Percentiles rank a stretch among this genome's conserved stretches.
Conservation (phyloP, 345 rosid genomes). For the Clarkia xantiana region DNA sequence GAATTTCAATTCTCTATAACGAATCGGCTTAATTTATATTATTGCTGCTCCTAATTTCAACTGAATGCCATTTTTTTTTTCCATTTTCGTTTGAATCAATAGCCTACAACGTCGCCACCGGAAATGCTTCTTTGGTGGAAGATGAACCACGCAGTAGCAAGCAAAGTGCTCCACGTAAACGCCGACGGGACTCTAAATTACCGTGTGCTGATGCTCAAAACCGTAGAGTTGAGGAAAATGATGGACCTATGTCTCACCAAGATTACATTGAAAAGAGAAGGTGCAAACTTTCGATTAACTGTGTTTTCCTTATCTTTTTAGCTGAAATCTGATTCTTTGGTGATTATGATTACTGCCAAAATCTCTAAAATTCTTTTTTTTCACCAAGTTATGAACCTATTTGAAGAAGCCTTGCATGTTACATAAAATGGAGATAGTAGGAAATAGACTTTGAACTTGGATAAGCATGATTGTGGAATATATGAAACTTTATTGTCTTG, state of each 20-base stretch:
- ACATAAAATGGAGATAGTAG: too few species aligned
- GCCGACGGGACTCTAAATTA: constrained; percentile 15
- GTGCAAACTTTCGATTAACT: constrained; percentile 9
- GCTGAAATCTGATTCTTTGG: too few species aligned
- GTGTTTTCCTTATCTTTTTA: constrained; percentile 2
- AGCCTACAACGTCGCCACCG: constrained; percentile 52
- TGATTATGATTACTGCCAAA: too few species aligned
- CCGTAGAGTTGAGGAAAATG: constrained; percentile 14
- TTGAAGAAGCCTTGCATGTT: too few species aligned
- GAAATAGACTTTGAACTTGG: too few species aligned
- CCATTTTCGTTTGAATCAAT: neutral
- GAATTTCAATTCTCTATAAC: too few species aligned
- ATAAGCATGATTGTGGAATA: too few species aligned
- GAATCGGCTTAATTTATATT: neutral
- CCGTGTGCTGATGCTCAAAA: constrained; percentile 8
- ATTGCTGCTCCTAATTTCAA: neutral
- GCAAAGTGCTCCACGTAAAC: constrained; percentile 14
- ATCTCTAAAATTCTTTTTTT: too few species aligned
- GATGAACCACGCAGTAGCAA: constrained; percentile 10
- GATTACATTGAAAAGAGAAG: constrained; percentile 45
- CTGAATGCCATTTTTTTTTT: neutral
- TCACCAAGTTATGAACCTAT: too few species aligned
- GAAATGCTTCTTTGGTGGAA: constrained; percentile 28
- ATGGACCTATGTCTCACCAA: constrained; percentile 46
- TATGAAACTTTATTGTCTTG: too few species aligned